phyloP scores from a whole-genome alignment of 1,284 basidiomycete species.

The Singerocomus inundabilis region DNA sequence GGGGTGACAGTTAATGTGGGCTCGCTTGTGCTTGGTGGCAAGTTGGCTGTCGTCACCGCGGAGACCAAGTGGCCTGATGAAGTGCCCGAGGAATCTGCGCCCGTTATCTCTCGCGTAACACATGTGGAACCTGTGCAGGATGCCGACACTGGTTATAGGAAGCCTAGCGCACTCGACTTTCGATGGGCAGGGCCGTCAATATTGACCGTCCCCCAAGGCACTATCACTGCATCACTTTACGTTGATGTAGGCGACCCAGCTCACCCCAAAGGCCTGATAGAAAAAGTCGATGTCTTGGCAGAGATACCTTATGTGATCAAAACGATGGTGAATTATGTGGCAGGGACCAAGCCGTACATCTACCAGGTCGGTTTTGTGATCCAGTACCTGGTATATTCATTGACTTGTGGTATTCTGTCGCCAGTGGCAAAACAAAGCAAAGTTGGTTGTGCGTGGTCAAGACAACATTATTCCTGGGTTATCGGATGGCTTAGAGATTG shows the following conservation, averaged over 20 bases:
- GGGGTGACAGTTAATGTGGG: constrained; percentile 85
- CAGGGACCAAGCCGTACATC: constrained; percentile 90
- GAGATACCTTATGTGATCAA: constrained; percentile 94
- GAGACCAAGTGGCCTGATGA: constrained; percentile 70
- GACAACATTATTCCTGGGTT: constrained; percentile 47
- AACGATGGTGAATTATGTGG: constrained; percentile 87
- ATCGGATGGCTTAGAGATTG: constrained; percentile 50
- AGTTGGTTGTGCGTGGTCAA: constrained; percentile 66
- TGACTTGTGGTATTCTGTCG: not conserved
- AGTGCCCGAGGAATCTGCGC: constrained; percentile 42
- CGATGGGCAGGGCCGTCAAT: constrained; percentile 78
- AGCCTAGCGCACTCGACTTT: constrained; percentile 72
- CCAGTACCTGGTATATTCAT: not conserved
- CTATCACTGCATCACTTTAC: constrained; percentile 53
- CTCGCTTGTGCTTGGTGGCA: constrained; percentile 74
- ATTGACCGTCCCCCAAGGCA: constrained; percentile 50
- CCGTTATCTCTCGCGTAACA: constrained; percentile 62
- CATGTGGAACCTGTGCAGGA: constrained; percentile 67
- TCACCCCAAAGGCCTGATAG: constrained; percentile 77
- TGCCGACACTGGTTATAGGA: constrained; percentile 79
- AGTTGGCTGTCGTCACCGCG: constrained; percentile 71
- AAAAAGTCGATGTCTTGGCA: constrained; percentile 95
- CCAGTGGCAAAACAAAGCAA: constrained; percentile 81
- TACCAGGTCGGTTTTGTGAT: constrained; percentile 63
- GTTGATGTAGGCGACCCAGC: constrained; percentile 56